These are phyloP conservation scores for Colletotrichum sp. DNA, from an alignment of 2,329 filamentous ascomycete genomes.

Conservation along the genomic window DNA sequence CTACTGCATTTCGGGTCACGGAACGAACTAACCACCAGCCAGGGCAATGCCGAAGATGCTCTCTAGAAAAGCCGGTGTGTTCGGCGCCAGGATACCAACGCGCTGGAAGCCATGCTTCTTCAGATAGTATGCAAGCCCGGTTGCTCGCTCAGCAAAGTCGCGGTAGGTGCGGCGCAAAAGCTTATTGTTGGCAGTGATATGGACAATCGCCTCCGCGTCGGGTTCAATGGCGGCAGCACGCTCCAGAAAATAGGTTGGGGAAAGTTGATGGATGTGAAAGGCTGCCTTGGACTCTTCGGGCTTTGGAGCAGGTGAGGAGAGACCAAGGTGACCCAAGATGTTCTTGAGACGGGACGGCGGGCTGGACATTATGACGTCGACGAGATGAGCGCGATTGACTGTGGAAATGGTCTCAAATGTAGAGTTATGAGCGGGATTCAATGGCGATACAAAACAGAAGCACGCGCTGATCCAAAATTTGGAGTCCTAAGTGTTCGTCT, in stretches of 20 bases:
- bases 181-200: constrained; percentile 79
- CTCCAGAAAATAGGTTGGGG: constrained; percentile 86
- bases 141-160: constrained; percentile 83
- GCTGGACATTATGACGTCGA: constrained; percentile 59
- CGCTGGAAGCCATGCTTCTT: constrained; percentile 74
- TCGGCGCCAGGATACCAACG: constrained; percentile 87
- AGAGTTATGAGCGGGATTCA: background rate
- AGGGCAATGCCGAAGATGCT: constrained; percentile 86
- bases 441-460: background rate
- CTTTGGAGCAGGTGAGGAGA: constrained; percentile 30
- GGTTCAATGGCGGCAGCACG: constrained; percentile 90
- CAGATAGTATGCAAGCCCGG: constrained; percentile 88
- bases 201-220: constrained; percentile 82
- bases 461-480: background rate
- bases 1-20: background rate
- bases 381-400: background rate
- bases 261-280: constrained; percentile 76
- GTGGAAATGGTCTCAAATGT: background rate
- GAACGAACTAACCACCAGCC: constrained; percentile 59
- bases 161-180: constrained; percentile 78
- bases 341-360: constrained; percentile 65
- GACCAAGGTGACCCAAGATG: constrained; percentile 56
- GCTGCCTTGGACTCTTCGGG: constrained; percentile 44
- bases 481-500: background rate
- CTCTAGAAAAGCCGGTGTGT: constrained; percentile 94